Evolutionary conservation across 2,329 filamentous ascomycete genomes (phyloP).

Genomic region (Diaporthe nobilis): DNA sequence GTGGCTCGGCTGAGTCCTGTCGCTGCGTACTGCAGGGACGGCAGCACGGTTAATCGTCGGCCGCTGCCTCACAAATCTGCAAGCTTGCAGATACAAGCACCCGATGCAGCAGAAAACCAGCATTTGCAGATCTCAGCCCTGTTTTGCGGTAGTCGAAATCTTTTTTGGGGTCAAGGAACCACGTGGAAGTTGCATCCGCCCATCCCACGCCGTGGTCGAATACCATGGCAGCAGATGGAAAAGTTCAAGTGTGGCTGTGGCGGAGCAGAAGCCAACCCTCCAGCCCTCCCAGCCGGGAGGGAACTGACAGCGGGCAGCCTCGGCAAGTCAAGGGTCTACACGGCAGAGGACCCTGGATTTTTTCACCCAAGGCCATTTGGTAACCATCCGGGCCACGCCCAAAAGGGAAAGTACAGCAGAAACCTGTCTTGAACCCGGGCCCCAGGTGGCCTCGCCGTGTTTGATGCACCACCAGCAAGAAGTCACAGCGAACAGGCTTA

Average conservation of each 20-base stretch:
- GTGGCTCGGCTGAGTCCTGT: neutral
- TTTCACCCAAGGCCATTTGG: neutral
- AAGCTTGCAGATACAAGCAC: neutral
- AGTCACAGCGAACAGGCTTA: neutral
- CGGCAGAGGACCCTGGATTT: conserved; percentile 20
- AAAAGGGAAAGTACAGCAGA: conserved; percentile 28
- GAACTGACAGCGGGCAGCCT: conserved; percentile 28
- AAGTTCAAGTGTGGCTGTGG: conserved; percentile 8
- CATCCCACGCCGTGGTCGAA: neutral
- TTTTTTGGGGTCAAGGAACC: conserved; percentile 13
- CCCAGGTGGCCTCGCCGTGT: conserved; percentile 5
- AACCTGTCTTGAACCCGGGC: conserved; percentile 16
- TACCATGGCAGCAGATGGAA: conserved; percentile 19
- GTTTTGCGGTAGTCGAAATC: neutral
- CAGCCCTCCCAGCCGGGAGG: neutral
- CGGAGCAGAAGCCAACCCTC: neutral
- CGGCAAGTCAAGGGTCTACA: conserved; percentile 17
- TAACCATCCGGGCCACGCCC: neutral
- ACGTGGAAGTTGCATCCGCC: conserved; percentile 24
- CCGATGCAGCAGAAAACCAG: neutral
- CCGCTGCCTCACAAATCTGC: neutral
- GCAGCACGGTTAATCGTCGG: conserved; percentile 4
- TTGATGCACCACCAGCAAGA: conserved; percentile 13
- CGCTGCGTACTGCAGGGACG: neutral
- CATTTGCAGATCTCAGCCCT: conserved; percentile 16